Evolutionary conservation across 176 grass and related monocot species (phyloP).

Genomic region (Triticum turgidum): DNA sequence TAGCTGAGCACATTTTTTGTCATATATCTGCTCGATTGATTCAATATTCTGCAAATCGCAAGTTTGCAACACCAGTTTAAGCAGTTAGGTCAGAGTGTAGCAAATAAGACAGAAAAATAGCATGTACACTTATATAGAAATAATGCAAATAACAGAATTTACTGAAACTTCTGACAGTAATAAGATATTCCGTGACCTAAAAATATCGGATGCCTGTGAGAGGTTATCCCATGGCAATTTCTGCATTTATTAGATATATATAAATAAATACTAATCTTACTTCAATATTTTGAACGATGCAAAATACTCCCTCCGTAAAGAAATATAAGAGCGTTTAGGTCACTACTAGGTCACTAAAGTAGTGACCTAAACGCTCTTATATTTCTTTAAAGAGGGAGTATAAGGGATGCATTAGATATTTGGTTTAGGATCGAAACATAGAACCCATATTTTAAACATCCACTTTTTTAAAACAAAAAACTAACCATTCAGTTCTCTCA

Average conservation of each 20-base stretch:
- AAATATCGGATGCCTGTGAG: not conserved
- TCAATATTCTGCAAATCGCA: conserved; percentile 45
- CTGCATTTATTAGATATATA: not conserved
- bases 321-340: no score
- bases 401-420: not conserved
- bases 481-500: not conserved
- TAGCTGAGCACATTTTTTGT: conserved; percentile 50
- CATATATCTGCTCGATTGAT: conserved; percentile 46
- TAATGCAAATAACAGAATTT: not conserved
- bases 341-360: no score
- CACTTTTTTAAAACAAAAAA: not conserved
- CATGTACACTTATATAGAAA: not conserved
- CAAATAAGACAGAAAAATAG: not conserved
- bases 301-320: not conserved
- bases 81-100: not conserved
- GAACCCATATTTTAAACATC: not conserved
- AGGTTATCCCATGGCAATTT: not conserved
- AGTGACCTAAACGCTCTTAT: no score
- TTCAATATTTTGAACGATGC: not conserved
- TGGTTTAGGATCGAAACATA: not conserved
- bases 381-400: no score
- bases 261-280: not conserved
- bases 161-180: not conserved
- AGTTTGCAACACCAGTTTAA: conserved; percentile 11
- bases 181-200: not conserved